phyloP scores from a whole-genome alignment of 2,329 filamentous ascomycete species.

The Plenodomus biglobosus region DNA sequence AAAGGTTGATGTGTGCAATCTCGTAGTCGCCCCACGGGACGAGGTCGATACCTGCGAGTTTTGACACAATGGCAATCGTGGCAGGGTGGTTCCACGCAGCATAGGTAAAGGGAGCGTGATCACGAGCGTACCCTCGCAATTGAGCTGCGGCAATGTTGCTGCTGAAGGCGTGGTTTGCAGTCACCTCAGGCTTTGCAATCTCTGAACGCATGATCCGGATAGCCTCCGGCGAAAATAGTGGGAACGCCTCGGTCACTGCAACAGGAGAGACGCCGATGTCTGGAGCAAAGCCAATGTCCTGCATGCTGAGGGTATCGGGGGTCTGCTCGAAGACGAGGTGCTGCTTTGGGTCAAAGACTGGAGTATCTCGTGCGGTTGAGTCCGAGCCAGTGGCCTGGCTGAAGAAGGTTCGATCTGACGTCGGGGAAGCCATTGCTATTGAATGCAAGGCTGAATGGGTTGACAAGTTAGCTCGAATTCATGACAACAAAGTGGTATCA shows the following conservation, averaged over 20 bases:
- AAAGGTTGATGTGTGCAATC: constrained; percentile 61
- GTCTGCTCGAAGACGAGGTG: constrained; percentile 59
- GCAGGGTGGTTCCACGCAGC: constrained; percentile 62
- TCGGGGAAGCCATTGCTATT: background rate
- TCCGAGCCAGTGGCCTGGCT: background rate
- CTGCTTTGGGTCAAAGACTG: constrained; percentile 55
- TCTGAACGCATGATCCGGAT: constrained; percentile 64
- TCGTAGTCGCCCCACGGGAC: constrained; percentile 60
- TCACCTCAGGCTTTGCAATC: constrained; percentile 60
- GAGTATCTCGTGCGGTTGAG: constrained; percentile 6
- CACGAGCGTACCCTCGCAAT: constrained; percentile 58
- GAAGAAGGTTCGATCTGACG: background rate
- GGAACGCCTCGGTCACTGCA: constrained; percentile 67
- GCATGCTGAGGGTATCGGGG: constrained; percentile 60
- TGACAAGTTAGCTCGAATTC: background rate
- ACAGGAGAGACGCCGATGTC: constrained; percentile 62
- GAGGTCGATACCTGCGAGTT: constrained; percentile 61
- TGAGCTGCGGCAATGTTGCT: constrained; percentile 62
- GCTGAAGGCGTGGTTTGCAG: constrained; percentile 59
- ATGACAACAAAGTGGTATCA: no score
- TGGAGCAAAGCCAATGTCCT: constrained; percentile 60
- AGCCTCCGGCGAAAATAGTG: constrained; percentile 63
- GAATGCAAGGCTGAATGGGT: background rate
- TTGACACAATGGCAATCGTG: constrained; percentile 56
- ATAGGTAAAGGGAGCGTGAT: constrained; percentile 66